Conservation (phyloP, 257 asterid genomes). For the Solanum medicagineum region DNA sequence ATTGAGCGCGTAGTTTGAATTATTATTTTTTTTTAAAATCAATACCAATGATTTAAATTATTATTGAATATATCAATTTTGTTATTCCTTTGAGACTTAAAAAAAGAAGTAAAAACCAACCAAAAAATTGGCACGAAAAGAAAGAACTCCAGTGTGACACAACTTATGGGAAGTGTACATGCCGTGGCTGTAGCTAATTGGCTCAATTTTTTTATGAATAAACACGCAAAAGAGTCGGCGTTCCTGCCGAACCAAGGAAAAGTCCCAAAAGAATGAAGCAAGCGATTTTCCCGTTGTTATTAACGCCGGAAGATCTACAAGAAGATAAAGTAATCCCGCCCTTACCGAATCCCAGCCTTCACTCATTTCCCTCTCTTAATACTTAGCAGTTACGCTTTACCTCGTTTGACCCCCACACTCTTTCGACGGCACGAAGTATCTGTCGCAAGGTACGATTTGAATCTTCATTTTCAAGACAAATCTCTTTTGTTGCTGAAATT, state of each 20-base stretch:
- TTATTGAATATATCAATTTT: too few species aligned
- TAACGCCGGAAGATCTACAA: background rate
- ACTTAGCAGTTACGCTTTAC: background rate
- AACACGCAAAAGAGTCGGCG: background rate
- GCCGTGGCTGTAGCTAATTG: background rate
- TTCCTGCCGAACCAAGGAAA: background rate
- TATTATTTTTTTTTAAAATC: too few species aligned
- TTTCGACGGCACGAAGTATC: background rate
- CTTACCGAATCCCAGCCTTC: background rate
- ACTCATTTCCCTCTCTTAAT: background rate
- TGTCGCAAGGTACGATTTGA: background rate
- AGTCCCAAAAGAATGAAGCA: background rate
- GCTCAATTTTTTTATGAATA: background rate
- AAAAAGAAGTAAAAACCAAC: too few species aligned
- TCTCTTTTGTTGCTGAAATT: background rate
- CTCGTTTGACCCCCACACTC: background rate
- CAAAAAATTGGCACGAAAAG: background rate
- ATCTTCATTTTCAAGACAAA: background rate
- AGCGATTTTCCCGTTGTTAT: background rate
- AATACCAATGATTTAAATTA: too few species aligned
- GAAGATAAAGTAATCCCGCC: background rate
- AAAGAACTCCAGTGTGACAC: background rate
- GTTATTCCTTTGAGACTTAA: too few species aligned
- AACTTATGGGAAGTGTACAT: background rate
- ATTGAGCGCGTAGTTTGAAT: too few species aligned